A percentile compares a stretch with the other conserved stretches of the same genome.
phyloP scores from a whole-genome alignment of 371 early-diverging fungal species.

The Thermomucor indicae-seudaticae region DNA sequence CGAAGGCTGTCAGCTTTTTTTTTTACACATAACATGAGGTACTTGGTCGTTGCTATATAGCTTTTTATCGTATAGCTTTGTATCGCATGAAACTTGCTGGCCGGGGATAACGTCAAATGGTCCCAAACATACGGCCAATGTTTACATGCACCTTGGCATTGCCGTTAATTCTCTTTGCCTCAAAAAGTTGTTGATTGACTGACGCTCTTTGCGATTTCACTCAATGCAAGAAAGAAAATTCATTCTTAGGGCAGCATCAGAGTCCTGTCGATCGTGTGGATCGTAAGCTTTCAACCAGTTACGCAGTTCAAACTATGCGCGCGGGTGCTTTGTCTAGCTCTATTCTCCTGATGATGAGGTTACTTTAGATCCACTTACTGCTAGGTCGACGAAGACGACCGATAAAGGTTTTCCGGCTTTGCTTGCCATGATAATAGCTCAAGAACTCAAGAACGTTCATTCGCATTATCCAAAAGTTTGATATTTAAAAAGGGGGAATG shows the following conservation, averaged over 20 bases:
- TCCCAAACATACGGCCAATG: slow-evolving; percentile 80
- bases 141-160: slow-evolving; percentile 94
- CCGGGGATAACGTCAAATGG: slow-evolving; percentile 69
- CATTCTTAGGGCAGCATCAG: slow-evolving; percentile 22
- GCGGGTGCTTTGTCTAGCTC: no score
- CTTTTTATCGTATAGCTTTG: not conserved
- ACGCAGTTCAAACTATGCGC: slow-evolving; percentile 42
- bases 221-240: not conserved
- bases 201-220: not conserved
- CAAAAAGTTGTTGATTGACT: not conserved
- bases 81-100: slow-evolving; percentile 62
- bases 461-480: no score
- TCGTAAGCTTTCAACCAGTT: slow-evolving; percentile 47
- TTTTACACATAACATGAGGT: slow-evolving; percentile 27
- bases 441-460: no score
- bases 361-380: no score
- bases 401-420: no score
- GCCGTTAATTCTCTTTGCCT: slow-evolving; percentile 76
- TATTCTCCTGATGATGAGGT: no score
- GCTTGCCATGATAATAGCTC: no score
- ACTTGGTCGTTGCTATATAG: not conserved
- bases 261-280: slow-evolving; percentile 41
- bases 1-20: slow-evolving; percentile 57
- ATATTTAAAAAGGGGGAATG: no score
- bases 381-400: no score